phyloP scores from a whole-genome alignment of 2,329 filamentous ascomycete species.

The Coccinonectria pachysandricola region DNA sequence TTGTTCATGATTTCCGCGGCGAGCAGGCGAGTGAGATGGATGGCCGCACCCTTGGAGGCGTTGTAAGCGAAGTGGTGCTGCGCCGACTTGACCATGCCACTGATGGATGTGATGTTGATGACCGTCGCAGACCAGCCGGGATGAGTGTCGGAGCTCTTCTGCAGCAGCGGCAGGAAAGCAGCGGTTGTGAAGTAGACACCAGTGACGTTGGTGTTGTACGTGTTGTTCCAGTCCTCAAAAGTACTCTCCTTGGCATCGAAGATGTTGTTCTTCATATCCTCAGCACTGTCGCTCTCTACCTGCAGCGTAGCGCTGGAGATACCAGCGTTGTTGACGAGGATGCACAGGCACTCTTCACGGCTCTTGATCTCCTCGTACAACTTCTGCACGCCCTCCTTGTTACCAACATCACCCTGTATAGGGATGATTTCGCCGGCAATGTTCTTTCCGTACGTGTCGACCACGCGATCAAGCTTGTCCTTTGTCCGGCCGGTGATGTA shows the following conservation, averaged over 20 bases:
- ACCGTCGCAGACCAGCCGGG: constrained; percentile 46
- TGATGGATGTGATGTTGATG: constrained; percentile 59
- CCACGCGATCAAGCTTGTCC: constrained; percentile 51
- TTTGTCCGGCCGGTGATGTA: constrained; percentile 58
- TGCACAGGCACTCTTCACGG: constrained; percentile 47
- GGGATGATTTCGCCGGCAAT: constrained; percentile 46
- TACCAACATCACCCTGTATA: constrained; percentile 52
- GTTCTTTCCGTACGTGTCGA: constrained; percentile 45
- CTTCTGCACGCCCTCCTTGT: constrained; percentile 46
- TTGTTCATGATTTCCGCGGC: constrained; percentile 49
- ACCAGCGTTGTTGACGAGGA: constrained; percentile 61
- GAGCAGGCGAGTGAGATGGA: constrained; percentile 55
- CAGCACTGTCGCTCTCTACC: constrained; percentile 39
- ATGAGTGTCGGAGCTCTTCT: constrained; percentile 34
- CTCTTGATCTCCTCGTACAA: constrained; percentile 48
- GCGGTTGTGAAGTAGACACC: constrained; percentile 56
- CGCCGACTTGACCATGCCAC: constrained; percentile 50
- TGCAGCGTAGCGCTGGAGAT: constrained; percentile 46
- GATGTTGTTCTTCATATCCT: constrained; percentile 48
- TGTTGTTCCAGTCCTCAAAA: constrained; percentile 60
- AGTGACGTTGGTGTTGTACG: constrained; percentile 68
- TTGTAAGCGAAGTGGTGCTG: constrained; percentile 60
- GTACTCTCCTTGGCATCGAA: constrained; percentile 52
- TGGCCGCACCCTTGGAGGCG: constrained; percentile 52
- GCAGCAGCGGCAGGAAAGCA: constrained; percentile 51